Conservation (phyloP, 2,329 filamentous ascomycete species). For the Aspergillus felis region DNA sequence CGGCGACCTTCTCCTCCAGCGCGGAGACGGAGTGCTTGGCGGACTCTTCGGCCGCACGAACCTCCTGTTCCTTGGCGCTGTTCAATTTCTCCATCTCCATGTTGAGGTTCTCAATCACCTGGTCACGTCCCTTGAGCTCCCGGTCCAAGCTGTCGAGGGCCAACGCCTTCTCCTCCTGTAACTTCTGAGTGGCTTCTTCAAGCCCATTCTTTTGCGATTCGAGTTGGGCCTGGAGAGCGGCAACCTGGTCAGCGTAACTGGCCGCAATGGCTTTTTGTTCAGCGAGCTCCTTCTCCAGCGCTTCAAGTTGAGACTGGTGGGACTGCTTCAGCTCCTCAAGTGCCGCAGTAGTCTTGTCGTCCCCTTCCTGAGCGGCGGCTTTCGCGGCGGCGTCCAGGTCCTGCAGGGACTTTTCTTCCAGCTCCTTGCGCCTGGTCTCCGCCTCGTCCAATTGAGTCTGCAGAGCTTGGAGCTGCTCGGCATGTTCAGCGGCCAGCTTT, state of each 20-base stretch:
- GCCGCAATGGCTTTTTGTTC: constrained; percentile 30
- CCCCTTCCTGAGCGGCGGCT: constrained; percentile 32
- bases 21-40: constrained; percentile 23
- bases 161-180: constrained; percentile 29
- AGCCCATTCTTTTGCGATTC: constrained; percentile 26
- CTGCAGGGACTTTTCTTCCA: constrained; percentile 34
- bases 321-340: constrained; percentile 36
- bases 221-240: constrained; percentile 28
- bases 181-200: constrained; percentile 23
- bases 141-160: constrained; percentile 28
- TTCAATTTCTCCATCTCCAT: constrained; percentile 34
- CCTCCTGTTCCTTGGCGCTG: constrained; percentile 34
- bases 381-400: constrained; percentile 39
- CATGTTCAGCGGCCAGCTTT: constrained; percentile 28
- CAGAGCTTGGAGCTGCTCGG: constrained; percentile 30
- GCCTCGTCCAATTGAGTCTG: constrained; percentile 33
- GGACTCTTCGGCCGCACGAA: constrained; percentile 31
- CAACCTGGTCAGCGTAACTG: constrained; percentile 27
- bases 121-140: constrained; percentile 34
- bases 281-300: constrained; percentile 32
- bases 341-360: constrained; percentile 31
- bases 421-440: constrained; percentile 33
- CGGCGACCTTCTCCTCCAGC: constrained; percentile 34
- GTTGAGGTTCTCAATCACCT: constrained; percentile 38
- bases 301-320: constrained; percentile 34